These are phyloP conservation scores for Immersiella caudata DNA, from an alignment of 495 filamentous ascomycete species.

Conservation along the genomic window DNA sequence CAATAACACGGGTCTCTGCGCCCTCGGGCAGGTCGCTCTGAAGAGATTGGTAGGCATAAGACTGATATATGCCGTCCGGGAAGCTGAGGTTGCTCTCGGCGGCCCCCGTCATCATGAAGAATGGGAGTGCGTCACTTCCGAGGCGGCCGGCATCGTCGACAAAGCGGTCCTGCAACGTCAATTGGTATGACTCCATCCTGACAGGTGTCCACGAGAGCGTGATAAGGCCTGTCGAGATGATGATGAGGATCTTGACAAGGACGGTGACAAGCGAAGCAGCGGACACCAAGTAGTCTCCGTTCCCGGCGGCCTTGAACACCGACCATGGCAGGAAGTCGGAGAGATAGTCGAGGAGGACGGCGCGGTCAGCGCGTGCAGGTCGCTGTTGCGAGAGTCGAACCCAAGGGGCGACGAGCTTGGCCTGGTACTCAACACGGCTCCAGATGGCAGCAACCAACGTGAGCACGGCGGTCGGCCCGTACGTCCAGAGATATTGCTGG, in stretches of 20 bases:
- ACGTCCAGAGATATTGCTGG: constrained; percentile 34
- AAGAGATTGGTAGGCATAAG: constrained; percentile 19
- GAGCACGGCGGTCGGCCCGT: constrained; percentile 33
- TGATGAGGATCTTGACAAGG: constrained; percentile 9
- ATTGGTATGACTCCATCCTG: neutral
- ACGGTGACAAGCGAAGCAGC: constrained; percentile 5
- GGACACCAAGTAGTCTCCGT: constrained; percentile 15
- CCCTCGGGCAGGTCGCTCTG: neutral
- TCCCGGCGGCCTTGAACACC: neutral
- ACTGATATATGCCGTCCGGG: neutral
- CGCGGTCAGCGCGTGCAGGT: neutral
- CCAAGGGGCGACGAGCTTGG: constrained; percentile 21
- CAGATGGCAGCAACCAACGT: constrained; percentile 26
- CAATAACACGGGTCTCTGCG: neutral
- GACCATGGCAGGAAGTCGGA: constrained; percentile 3
- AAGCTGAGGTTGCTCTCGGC: constrained; percentile 6
- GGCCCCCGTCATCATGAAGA: neutral
- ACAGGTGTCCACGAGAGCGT: constrained; percentile 15
- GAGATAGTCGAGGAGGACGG: constrained; percentile 23
- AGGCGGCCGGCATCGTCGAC: constrained; percentile 5
- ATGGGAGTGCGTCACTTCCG: neutral
- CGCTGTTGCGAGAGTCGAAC: neutral
- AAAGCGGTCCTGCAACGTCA: constrained; percentile 5
- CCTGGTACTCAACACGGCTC: constrained; percentile 25
- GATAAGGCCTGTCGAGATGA: constrained; percentile 21